Conservation (phyloP, 371 early-diverging fungal species). For the Nematocida sp. region DNA sequence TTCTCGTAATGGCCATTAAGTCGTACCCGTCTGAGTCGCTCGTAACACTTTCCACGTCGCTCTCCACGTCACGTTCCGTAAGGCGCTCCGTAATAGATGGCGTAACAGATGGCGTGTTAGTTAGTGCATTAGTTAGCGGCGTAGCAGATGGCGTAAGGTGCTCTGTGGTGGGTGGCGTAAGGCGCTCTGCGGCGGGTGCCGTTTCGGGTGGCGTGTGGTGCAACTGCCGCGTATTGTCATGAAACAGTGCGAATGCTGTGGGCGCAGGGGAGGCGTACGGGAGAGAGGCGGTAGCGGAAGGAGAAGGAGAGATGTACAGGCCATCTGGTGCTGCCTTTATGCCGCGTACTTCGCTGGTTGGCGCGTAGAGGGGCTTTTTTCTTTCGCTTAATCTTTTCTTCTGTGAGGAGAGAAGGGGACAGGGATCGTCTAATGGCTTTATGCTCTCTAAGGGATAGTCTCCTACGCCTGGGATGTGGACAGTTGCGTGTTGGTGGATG, state of each 20-base stretch:
- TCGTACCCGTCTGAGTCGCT: conserved; percentile 21
- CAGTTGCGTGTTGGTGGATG: conserved; percentile 15
- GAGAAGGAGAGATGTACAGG: neutral
- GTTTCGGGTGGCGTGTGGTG: neutral
- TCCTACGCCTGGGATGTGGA: conserved; percentile 55
- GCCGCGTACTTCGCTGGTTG: conserved; percentile 42
- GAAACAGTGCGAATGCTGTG: conserved; percentile 16
- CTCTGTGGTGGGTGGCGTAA: neutral
- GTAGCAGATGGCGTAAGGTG: neutral
- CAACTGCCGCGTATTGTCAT: conserved; percentile 5
- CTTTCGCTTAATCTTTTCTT: conserved; percentile 52
- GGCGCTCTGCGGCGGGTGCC: neutral
- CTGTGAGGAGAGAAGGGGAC: conserved; percentile 18
- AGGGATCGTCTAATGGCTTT: conserved; percentile 36
- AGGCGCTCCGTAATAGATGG: neutral
- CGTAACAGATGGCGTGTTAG: neutral
- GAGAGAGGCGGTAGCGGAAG: neutral
- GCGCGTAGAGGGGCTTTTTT: conserved; percentile 50
- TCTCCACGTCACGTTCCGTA: neutral
- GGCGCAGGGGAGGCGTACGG: conserved; percentile 4
- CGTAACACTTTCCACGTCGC: neutral
- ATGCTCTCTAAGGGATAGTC: conserved; percentile 33
- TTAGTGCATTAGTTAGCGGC: neutral
- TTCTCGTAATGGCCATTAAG: conserved; percentile 33
- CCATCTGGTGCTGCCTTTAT: conserved; percentile 34